phyloP scores from a whole-genome alignment of 306 rosid genomes.

The Lablab purpureus region DNA sequence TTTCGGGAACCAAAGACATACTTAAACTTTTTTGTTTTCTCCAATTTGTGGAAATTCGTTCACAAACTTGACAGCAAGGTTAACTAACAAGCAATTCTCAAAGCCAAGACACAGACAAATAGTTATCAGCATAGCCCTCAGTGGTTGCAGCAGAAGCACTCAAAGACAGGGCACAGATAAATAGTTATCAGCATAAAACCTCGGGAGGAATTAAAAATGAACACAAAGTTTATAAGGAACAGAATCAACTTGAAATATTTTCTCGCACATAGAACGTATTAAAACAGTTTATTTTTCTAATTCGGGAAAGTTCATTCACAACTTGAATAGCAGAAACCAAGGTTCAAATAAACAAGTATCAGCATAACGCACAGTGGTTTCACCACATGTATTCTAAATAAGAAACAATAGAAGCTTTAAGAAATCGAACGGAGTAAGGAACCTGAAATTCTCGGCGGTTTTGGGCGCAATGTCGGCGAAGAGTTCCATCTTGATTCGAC shows the following conservation, averaged over 20 bases:
- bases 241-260: neutral
- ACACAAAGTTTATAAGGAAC: too few species aligned
- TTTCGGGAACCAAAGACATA: neutral
- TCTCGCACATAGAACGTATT: neutral
- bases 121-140: neutral
- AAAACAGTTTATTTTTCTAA: neutral
- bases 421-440: neutral
- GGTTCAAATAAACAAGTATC: neutral
- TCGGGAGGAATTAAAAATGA: too few species aligned
- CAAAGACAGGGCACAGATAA: neutral
- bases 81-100: slow-evolving; percentile 13
- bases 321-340: neutral
- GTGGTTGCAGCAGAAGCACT: neutral
- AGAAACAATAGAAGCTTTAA: neutral
- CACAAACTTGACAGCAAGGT: neutral
- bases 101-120: neutral
- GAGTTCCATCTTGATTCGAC: slow-evolving; percentile 99
- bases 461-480: slow-evolving; percentile 95
- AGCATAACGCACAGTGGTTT: neutral
- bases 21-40: neutral
- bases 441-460: slow-evolving; percentile 95
- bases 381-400: neutral
- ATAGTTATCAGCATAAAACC: neutral
- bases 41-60: neutral
- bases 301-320: neutral